These are phyloP conservation scores for Cyberlindnera suaveolens DNA, from an alignment of 805 yeast species.

Conservation along the genomic window DNA sequence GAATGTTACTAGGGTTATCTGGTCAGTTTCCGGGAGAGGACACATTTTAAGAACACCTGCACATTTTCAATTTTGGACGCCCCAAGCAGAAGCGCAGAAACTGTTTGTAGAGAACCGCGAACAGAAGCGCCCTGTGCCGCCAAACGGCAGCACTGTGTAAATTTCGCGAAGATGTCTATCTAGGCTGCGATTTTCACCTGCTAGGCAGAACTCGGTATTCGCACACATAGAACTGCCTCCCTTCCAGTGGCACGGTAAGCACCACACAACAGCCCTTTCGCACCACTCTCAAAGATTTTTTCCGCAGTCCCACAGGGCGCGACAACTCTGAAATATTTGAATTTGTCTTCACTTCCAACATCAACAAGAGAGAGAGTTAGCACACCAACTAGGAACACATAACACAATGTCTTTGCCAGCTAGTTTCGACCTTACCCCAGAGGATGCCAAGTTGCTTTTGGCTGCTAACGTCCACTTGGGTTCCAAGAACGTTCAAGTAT, in stretches of 20 bases:
- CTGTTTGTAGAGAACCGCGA: not conserved
- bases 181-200: not conserved
- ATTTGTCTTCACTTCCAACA: constrained; percentile 8
- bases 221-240: too few relatives aligned
- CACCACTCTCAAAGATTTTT: constrained; percentile 3
- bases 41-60: too few relatives aligned
- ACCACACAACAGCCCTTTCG: too few relatives aligned
- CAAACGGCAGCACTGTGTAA: not conserved
- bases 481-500: constrained; percentile 98
- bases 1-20: not conserved
- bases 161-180: not conserved
- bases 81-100: not conserved
- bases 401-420: constrained; percentile 73
- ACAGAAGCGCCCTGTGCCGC: not conserved
- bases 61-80: too few relatives aligned
- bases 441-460: constrained; percentile 97
- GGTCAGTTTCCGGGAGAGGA: too few relatives aligned
- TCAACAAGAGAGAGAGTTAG: not conserved
- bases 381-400: constrained; percentile 11
- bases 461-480: constrained; percentile 99
- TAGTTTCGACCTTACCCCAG: constrained; percentile 89
- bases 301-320: constrained; percentile 13
- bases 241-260: too few relatives aligned
- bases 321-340: constrained; percentile 19
- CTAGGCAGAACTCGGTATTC: too few relatives aligned